Base-by-base conservation (phyloP, 2,329 filamentous ascomycete species). In the Pyricularia sp. region DNA sequence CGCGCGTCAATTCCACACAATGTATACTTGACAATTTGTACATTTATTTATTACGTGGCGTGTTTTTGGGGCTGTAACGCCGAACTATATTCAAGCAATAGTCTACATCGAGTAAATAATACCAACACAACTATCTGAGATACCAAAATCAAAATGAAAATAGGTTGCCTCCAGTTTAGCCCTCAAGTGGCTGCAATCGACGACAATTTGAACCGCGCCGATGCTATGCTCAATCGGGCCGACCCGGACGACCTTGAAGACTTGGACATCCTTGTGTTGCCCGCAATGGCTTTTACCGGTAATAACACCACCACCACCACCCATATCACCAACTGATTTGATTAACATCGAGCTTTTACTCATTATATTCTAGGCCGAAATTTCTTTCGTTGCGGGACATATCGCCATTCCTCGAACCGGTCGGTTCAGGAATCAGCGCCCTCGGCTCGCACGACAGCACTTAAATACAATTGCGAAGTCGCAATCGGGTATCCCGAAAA, bases 261-360 rank as follows among this genome's bases (percentile, higher is more conserved):
- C 20, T 64, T 94, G 1, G 90, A 93, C 74, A 82, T 94, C 33
- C 81, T 95, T 0, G 86, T 94, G 0, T 79, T 94, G 0, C 91
- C 92, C 0, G 92, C 94, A 75, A 80, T 94, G 76, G 90, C 92
- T 0, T 93, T 94, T 75, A 85, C 87, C 69, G 90, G 90, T 91
- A 78, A 23, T 50, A n/a, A 42, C n/a, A 23, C 28, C 33, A 50
- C 58, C n/a, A 23, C 33, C 10, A 36, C 33, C 33, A 65, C 28
- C 33, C 33, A 50, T 67, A 58, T 30, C 65, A 20, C 6, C 28
- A 14, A 17, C 36, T 67, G 4, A n/a, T 42, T 10, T n/a, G 9
- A 36, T 11, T 36, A 36, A 36, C 10, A 36, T 36, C 33, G 33
- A 36, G 33, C 33, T 36, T 36, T 36, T 36, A 36, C 33, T 36